Evolutionary conservation across 1,284 basidiomycete genomes (phyloP), one percentile per base, ranked within the genome.

Genomic region (Irpex sp.): DNA sequence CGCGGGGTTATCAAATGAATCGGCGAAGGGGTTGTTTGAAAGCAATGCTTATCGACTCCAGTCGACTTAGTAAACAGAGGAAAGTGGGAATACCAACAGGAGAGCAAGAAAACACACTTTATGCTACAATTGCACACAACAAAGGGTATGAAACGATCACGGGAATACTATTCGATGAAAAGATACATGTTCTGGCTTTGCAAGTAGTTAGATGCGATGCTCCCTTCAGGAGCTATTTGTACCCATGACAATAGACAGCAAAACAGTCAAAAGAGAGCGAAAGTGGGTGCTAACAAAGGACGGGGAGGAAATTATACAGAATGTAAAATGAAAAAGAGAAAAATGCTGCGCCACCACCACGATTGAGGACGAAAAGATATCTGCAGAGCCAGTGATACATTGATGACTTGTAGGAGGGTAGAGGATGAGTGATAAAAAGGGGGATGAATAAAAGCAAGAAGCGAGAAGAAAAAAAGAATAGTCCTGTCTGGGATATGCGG

Each of bases 341-440:
- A 8, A 44, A 44, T 44, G 40, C 40, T 44, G 40, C 62, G 59
- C 64, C 61, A 61, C 37, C 55, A 34, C 55, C 44, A 62, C 56
- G 56, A 61, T 26, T 44, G 61, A 51, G 49, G 49, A 8, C 8
- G 7, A 62, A 62, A 59, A 64, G 55, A 61, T 38, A 60, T 59
- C 56, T 58, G 59, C 54, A 63, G 56, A 64, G 63, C 62, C 65
- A 62, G 63, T 56, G 63, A 66, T 66, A 64, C 65, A 66, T 66
- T 63, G 65, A 51, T 64, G 57, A 66, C 60, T 55, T 31, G 65
- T 59, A 52, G 47, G 64, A 52, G 61, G 61, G 51, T 51, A 61
- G 61, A 59, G 34, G 60, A 52, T 34, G 58, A 48, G 19, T 8
- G 31, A 59, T 36, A 47, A 54, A 51, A 34, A 62, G 34, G 38